Conservation (phyloP, 176 grass and related monocot species). For the Rhipidocladum racemiflorum region DNA sequence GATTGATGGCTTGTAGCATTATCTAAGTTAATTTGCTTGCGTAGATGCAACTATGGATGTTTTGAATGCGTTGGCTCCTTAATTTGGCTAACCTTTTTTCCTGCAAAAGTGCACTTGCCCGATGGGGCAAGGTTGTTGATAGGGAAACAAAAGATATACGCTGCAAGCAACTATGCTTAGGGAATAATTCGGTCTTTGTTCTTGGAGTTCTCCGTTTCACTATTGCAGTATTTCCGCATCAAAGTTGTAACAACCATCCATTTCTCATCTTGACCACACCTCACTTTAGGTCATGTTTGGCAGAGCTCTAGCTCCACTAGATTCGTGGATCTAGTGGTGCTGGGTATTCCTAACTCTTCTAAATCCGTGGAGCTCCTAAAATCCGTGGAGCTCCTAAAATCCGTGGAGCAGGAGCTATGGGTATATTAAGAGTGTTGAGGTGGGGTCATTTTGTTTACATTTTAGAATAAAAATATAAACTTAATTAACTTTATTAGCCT, state of each 20-base stretch:
- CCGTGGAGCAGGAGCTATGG: no score
- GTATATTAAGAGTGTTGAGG: no score
- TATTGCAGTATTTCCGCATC: not conserved
- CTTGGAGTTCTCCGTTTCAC: not conserved
- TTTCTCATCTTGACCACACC: conserved; percentile 8
- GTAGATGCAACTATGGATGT: not conserved
- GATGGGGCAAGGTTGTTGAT: not conserved
- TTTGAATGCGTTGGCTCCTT: not conserved
- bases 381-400: no score
- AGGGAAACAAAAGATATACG: not conserved
- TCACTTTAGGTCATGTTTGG: no score
- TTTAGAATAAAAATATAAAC: no score
- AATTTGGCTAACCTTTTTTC: not conserved
- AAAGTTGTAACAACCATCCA: not conserved
- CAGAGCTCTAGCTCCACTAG: no score
- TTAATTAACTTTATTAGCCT: no score
- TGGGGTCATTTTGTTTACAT: no score
- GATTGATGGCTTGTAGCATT: not conserved
- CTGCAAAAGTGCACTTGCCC: not conserved
- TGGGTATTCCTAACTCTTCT: no score
- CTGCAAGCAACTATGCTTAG: not conserved
- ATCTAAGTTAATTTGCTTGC: not conserved
- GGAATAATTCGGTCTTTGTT: not conserved
- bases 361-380: no score
- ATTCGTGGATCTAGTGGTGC: no score